Evolutionary conservation across 768 basidiomycete genomes (phyloP).

Genomic region (Boletus sensibilis): DNA sequence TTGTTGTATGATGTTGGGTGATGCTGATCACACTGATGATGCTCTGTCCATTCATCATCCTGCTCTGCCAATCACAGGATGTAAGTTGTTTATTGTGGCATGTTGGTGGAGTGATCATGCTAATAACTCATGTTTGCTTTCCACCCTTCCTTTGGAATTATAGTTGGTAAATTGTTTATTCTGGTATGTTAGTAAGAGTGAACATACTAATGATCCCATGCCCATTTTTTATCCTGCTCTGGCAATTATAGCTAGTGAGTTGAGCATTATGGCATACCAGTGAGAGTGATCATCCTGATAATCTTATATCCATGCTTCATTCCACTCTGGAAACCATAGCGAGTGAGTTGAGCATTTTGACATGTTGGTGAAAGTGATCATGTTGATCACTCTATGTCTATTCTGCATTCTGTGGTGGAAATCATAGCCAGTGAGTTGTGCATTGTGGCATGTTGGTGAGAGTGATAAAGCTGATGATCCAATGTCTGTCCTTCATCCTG

Average conservation of each 20-base stretch:
- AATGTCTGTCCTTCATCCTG: background rate
- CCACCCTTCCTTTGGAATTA: background rate
- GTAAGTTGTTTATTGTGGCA: background rate
- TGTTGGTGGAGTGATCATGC: background rate
- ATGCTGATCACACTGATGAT: background rate
- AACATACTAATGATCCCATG: background rate
- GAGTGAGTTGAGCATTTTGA: background rate
- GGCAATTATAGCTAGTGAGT: background rate
- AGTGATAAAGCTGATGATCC: background rate
- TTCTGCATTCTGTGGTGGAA: background rate
- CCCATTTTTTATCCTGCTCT: background rate
- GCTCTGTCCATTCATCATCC: too few relatives aligned
- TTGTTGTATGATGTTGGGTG: too few relatives aligned
- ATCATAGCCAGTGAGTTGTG: background rate
- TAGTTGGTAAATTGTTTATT: background rate
- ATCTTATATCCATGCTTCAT: too few relatives aligned
- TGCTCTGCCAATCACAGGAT: background rate
- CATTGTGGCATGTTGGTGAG: background rate
- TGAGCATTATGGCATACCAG: background rate
- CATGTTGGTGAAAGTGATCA: too few relatives aligned
- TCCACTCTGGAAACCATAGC: background rate
- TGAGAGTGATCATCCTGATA: background rate
- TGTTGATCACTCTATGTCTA: background rate
- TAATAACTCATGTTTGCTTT: too few relatives aligned
- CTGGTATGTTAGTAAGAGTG: too few relatives aligned